Conservation (phyloP, 768 basidiomycete genomes). For the Coprinopsis sp. region DNA sequence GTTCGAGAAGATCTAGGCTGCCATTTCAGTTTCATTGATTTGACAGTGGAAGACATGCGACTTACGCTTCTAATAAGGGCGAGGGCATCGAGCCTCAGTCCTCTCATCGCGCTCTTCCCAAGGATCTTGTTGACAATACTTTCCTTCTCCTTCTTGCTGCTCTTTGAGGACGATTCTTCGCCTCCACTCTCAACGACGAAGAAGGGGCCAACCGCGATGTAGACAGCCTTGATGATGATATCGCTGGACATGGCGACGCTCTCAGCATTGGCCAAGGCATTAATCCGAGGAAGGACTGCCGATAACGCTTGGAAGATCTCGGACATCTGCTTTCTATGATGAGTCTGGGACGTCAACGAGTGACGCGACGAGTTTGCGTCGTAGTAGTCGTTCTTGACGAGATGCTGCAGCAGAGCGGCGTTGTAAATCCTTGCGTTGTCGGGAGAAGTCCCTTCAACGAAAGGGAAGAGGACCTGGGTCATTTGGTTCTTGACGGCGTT, state of each 20-base stretch:
- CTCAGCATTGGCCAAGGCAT: conserved; percentile 67
- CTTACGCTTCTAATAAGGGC: conserved; percentile 82
- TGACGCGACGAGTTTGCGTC: conserved; percentile 38
- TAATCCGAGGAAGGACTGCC: conserved; percentile 69
- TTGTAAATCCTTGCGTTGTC: conserved; percentile 22
- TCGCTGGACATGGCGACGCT: conserved; percentile 79
- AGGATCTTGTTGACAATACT: conserved; percentile 58
- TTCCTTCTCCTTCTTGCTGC: conserved; percentile 11
- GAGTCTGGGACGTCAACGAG: not conserved
- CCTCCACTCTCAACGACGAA: conserved; percentile 72
- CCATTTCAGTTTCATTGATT: conserved; percentile 1
- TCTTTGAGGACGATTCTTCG: conserved; percentile 42
- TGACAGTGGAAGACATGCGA: conserved; percentile 6
- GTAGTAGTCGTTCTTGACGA: conserved; percentile 41
- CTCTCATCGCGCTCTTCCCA: conserved; percentile 77
- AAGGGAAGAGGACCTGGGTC: conserved; percentile 76
- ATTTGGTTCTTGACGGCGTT: conserved; percentile 75
- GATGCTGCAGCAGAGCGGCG: conserved; percentile 47
- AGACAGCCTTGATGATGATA: conserved; percentile 89
- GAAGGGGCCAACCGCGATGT: conserved; percentile 91
- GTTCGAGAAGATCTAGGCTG: conserved; percentile 77
- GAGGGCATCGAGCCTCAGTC: conserved; percentile 75
- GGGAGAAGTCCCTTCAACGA: conserved; percentile 66
- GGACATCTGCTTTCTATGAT: conserved; percentile 19
- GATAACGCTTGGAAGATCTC: conserved; percentile 74